Conservation (phyloP, 768 basidiomycete genomes). For the Dictyophora rubrovolvata region DNA sequence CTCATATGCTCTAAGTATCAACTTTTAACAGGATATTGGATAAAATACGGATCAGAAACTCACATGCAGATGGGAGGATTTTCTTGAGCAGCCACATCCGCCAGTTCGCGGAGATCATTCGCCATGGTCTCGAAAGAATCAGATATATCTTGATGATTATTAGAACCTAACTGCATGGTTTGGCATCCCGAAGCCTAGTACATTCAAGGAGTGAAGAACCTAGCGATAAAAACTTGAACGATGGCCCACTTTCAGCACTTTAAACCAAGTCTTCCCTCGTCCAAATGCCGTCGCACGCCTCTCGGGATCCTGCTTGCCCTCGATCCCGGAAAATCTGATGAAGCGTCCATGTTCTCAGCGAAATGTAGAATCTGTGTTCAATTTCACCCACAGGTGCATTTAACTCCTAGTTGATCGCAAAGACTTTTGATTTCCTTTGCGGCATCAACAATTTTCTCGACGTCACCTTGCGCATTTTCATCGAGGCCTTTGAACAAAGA, state of each 20-base stretch:
- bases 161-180: constrained; percentile 22
- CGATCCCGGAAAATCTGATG: constrained; percentile 18
- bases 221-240: not conserved
- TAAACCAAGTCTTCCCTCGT: constrained; percentile 20
- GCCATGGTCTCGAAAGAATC: constrained; percentile 20
- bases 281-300: constrained; percentile 13
- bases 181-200: constrained; percentile 17
- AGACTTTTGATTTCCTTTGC: constrained; percentile 14
- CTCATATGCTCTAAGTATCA: constrained; percentile 20
- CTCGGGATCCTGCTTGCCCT: constrained; percentile 17
- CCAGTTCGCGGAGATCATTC: constrained; percentile 19
- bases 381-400: constrained; percentile 20
- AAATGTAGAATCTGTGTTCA: not conserved
- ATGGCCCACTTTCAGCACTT: constrained; percentile 14
- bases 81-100: constrained; percentile 18
- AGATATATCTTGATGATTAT: constrained; percentile 17
- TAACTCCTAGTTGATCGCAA: constrained; percentile 16
- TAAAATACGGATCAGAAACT: not conserved
- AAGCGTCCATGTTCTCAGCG: not conserved
- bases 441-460: constrained; percentile 14
- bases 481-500: constrained; percentile 16
- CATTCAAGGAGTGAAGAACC: not conserved
- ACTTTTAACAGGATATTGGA: not conserved
- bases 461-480: constrained; percentile 16
- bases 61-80: constrained; percentile 21